A percentile compares a stretch with the other conserved stretches of the same genome.
Conservation (phyloP, 768 basidiomycete genomes). For the Panus rudis region DNA sequence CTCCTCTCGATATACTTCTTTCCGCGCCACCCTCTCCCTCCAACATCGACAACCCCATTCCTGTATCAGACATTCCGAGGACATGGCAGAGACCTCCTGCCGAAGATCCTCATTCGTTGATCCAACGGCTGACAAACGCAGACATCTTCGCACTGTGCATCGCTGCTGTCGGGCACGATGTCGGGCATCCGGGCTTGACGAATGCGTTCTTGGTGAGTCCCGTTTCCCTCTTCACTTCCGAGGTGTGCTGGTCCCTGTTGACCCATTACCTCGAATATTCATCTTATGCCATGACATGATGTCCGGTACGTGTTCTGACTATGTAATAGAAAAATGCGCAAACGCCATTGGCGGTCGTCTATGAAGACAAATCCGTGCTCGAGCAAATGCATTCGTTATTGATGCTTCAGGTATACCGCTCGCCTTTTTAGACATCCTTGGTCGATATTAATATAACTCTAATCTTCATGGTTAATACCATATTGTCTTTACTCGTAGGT, state of each 20-base stretch:
- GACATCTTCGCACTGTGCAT: constrained; percentile 84
- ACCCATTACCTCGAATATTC: constrained; percentile 4
- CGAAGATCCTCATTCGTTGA: no score
- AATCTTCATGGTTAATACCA: no score
- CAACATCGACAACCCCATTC: not conserved
- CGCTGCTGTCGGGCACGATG: constrained; percentile 96
- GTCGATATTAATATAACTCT: no score
- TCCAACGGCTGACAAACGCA: constrained; percentile 41
- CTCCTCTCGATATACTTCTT: constrained; percentile 63
- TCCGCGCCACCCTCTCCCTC: not conserved
- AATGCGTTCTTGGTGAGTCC: constrained; percentile 86
- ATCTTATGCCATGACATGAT: not conserved
- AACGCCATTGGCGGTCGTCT: constrained; percentile 81
- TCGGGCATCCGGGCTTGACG: constrained; percentile 91
- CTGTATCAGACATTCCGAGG: no score
- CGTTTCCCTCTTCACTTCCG: not conserved
- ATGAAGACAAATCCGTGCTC: constrained; percentile 82
- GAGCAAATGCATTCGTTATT: constrained; percentile 90
- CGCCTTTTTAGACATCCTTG: no score
- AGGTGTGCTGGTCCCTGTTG: not conserved
- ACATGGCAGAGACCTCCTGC: no score
- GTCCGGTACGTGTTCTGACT: not conserved
- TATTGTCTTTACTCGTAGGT: no score
- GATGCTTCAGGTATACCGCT: constrained; percentile 63
- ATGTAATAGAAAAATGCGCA: constrained; percentile 79